Percentiles rank a stretch among this genome's conserved stretches.
phyloP scores from a whole-genome alignment of 208 protist genomes.

The Leishmania tropica region DNA sequence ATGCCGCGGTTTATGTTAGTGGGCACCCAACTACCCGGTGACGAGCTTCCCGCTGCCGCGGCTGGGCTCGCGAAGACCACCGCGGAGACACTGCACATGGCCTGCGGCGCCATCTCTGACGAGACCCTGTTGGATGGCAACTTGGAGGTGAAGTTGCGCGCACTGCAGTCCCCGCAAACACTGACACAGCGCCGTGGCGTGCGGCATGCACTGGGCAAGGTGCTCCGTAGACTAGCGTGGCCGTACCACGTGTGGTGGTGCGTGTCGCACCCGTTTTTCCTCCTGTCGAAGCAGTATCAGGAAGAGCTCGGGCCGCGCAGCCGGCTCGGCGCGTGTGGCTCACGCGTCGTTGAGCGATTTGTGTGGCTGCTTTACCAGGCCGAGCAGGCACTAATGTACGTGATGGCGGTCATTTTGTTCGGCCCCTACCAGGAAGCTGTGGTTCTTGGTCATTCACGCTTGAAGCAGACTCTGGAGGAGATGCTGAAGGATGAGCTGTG shows the following conservation, averaged over 20 bases:
- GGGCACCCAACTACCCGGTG: constrained; percentile 39
- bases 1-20: constrained; percentile 47
- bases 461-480: constrained; percentile 36
- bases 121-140: constrained; percentile 40
- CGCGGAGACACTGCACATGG: constrained; percentile 14
- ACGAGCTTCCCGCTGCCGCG: constrained; percentile 11
- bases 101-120: constrained; percentile 24
- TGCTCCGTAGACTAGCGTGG: constrained; percentile 4
- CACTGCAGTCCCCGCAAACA: constrained; percentile 19
- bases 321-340: neutral
- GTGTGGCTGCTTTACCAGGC: constrained; percentile 27
- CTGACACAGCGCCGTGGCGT: neutral
- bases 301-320: constrained; percentile 32
- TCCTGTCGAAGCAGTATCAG: constrained; percentile 52
- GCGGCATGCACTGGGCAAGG: neutral
- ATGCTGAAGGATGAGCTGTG: constrained; percentile 58
- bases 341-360: constrained; percentile 20
- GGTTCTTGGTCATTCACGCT: constrained; percentile 35
- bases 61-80: constrained; percentile 10
- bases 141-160: constrained; percentile 28
- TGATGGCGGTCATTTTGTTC: constrained; percentile 79
- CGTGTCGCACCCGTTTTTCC: constrained; percentile 34
- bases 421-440: constrained; percentile 58
- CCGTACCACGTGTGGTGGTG: constrained; percentile 30
- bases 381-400: constrained; percentile 50